These are phyloP conservation scores for Botrytis paeoniae DNA, from an alignment of 2,329 filamentous ascomycete species.

Conservation along the genomic window DNA sequence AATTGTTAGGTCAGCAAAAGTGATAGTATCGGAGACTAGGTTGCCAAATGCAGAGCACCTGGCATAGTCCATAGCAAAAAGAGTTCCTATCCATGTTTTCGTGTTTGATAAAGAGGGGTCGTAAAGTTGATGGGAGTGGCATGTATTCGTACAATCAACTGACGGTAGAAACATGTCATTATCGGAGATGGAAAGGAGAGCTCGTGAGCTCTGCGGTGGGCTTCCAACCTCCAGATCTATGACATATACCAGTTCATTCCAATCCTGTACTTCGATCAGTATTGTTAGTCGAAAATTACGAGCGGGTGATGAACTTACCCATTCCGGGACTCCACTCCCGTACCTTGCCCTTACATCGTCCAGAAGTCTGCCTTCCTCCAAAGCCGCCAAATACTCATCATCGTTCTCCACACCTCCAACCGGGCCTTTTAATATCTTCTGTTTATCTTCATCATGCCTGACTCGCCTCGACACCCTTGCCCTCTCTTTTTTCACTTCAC, in stretches of 20 bases:
- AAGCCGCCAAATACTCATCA: not conserved
- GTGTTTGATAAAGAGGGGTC: not conserved
- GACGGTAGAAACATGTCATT: slow-evolving; percentile 14
- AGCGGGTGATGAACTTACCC: not conserved
- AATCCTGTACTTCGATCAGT: slow-evolving; percentile 14
- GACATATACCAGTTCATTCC: slow-evolving; percentile 19
- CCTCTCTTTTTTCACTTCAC: not conserved
- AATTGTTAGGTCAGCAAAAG: not conserved
- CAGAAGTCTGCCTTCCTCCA: not conserved
- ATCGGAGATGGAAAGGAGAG: slow-evolving; percentile 14
- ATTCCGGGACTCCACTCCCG: not conserved
- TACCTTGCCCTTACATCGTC: slow-evolving; percentile 4
- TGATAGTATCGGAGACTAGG: slow-evolving; percentile 2
- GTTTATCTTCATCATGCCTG: not conserved
- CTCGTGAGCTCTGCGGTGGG: slow-evolving; percentile 17
- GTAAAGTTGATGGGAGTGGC: slow-evolving; percentile 4
- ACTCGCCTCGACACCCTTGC: not conserved
- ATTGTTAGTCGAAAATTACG: not conserved
- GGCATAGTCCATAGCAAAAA: slow-evolving; percentile 7
- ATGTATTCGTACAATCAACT: slow-evolving; percentile 9
- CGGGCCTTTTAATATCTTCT: not conserved
- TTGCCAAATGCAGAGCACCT: slow-evolving; percentile 1
- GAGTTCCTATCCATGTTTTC: not conserved
- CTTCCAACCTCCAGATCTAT: slow-evolving; percentile 21
- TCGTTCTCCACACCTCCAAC: slow-evolving; percentile 17